A percentile compares a stretch with the other conserved stretches of the same genome.
These are phyloP conservation scores for Tolypocladium tundrense DNA, from an alignment of 2,329 filamentous ascomycete species.

Conservation along the genomic window DNA sequence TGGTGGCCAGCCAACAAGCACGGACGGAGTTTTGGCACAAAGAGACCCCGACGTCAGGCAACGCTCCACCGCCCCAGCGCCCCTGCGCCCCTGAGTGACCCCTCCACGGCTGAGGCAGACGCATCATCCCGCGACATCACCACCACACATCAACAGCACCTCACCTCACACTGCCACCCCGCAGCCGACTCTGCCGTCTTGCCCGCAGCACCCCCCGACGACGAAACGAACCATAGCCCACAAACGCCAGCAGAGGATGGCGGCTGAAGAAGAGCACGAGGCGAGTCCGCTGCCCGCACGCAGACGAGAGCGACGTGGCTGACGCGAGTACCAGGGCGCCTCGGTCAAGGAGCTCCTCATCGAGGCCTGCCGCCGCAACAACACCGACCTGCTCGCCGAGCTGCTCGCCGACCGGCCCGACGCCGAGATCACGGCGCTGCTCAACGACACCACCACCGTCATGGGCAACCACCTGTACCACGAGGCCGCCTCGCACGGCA, in stretches of 20 bases:
- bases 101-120: not conserved
- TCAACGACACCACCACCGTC: constrained; percentile 78
- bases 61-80: not conserved
- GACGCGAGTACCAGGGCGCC: constrained; percentile 52
- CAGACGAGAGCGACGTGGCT: not conserved
- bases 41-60: not conserved
- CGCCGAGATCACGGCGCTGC: constrained; percentile 59
- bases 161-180: not conserved
- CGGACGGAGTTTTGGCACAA: no score
- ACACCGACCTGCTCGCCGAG: constrained; percentile 72
- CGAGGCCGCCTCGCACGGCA: constrained; percentile 74
- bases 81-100: not conserved
- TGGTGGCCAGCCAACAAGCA: no score
- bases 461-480: constrained; percentile 86
- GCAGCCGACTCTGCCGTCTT: not conserved
- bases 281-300: not conserved
- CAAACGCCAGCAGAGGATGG: not conserved
- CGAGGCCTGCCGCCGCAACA: constrained; percentile 89
- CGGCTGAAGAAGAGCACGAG: constrained; percentile 12
- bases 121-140: not conserved
- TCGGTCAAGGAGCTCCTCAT: constrained; percentile 76
- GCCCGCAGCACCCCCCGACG: not conserved
- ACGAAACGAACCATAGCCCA: not conserved
- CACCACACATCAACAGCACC: not conserved
- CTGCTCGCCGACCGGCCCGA: constrained; percentile 54